Evolutionary conservation across 1,139 yeast genomes (phyloP).

Genomic region (Candida albicans): DNA sequence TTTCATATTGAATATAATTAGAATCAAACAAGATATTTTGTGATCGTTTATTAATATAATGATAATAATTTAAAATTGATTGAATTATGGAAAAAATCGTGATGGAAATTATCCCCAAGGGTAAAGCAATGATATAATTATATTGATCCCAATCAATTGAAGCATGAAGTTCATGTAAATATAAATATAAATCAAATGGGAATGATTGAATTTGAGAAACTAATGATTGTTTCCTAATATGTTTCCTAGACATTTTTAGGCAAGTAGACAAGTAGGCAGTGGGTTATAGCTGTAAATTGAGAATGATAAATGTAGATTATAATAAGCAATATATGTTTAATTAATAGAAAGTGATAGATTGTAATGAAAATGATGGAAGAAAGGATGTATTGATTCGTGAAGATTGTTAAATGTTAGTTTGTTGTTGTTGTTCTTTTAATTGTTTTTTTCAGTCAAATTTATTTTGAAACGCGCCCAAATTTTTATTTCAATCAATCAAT

Average conservation of each 20-base stretch:
- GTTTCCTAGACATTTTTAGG: slow-evolving; percentile 16
- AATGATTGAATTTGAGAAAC: slow-evolving; percentile 43
- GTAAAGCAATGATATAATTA: slow-evolving; percentile 15
- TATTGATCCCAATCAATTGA: slow-evolving; percentile 68
- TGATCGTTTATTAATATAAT: slow-evolving; percentile 13
- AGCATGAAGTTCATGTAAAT: slow-evolving; percentile 51
- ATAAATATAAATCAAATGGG: slow-evolving; percentile 58
- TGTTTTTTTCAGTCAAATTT: background rate
- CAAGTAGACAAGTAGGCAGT: background rate
- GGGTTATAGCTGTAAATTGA: no score
- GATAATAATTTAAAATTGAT: slow-evolving; percentile 15
- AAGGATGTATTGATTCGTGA: background rate
- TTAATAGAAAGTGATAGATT: background rate
- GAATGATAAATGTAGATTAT: no score
- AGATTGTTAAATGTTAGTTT: background rate
- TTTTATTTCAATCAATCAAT: background rate
- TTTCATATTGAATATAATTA: slow-evolving; percentile 30
- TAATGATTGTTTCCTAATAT: slow-evolving; percentile 33
- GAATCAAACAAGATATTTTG: slow-evolving; percentile 16
- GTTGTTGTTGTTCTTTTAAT: background rate
- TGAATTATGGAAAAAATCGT: slow-evolving; percentile 3
- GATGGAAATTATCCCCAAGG: slow-evolving; percentile 12
- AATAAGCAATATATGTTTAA: no score
- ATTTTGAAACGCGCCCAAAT: slow-evolving; percentile 4
- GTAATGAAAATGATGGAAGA: background rate